These are phyloP conservation scores for Termitomyces sp. DNA, from an alignment of 768 basidiomycete species.

Conservation along the genomic window DNA sequence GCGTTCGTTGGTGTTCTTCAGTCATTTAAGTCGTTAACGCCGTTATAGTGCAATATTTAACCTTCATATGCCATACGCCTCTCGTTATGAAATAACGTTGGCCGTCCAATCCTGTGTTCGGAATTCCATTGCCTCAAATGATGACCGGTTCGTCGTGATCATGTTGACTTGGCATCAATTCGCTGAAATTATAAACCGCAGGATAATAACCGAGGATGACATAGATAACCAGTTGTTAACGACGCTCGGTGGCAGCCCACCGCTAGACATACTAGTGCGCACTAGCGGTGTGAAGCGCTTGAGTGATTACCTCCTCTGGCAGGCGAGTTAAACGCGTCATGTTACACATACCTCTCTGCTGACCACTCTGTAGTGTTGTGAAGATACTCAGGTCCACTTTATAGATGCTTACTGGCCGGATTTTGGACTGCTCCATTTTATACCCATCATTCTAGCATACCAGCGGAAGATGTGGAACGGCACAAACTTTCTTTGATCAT, in stretches of 20 bases:
- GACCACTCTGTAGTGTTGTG: slow-evolving; percentile 53
- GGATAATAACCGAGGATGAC: slow-evolving; percentile 55
- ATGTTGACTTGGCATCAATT: background rate
- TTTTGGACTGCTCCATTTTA: slow-evolving; percentile 80
- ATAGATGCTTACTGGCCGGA: slow-evolving; percentile 86
- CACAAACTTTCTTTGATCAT: background rate
- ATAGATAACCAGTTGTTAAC: slow-evolving; percentile 68
- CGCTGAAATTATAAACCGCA: slow-evolving; percentile 1
- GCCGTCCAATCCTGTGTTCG: slow-evolving; percentile 57
- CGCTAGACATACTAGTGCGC: slow-evolving; percentile 84
- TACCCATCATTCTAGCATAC: slow-evolving; percentile 84
- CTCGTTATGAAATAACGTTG: slow-evolving; percentile 85
- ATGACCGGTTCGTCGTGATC: slow-evolving; percentile 4
- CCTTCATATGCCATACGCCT: slow-evolving; percentile 88
- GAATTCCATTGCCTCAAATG: slow-evolving; percentile 21
- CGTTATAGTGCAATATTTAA: slow-evolving; percentile 74
- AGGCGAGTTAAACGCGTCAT: slow-evolving; percentile 47
- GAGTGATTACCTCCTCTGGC: slow-evolving; percentile 93
- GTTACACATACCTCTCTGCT: slow-evolving; percentile 3
- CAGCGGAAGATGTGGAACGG: slow-evolving; percentile 67
- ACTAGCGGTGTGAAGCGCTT: slow-evolving; percentile 88
- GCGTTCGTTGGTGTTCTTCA: slow-evolving; percentile 34
- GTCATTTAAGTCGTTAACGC: background rate
- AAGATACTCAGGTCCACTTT: slow-evolving; percentile 86
- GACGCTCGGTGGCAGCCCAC: slow-evolving; percentile 58